phyloP scores from a whole-genome alignment of 2,329 filamentous ascomycete genomes.

The Botrytis squamosa region DNA sequence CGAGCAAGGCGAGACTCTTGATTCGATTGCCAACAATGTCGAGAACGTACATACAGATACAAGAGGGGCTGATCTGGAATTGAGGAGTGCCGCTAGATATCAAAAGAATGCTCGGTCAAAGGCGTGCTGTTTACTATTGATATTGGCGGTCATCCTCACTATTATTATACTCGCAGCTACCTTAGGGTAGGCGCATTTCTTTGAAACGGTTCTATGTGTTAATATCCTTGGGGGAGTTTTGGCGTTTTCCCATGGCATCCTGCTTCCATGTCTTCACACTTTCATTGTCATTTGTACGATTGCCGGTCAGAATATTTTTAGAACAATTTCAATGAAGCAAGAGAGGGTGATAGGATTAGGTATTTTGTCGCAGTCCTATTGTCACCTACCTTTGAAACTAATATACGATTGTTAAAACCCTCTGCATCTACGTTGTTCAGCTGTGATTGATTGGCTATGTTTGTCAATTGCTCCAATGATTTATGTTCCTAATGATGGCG shows the following conservation, averaged over 20 bases:
- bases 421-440: background rate
- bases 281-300: slow-evolving; percentile 1
- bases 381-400: background rate
- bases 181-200: slow-evolving; percentile 55
- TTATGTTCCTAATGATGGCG: background rate
- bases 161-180: slow-evolving; percentile 87
- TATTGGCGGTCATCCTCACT: slow-evolving; percentile 82
- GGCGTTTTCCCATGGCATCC: slow-evolving; percentile 15
- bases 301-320: slow-evolving; percentile 9
- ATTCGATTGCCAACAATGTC: slow-evolving; percentile 86
- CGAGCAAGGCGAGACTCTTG: slow-evolving; percentile 86
- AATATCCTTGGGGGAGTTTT: slow-evolving; percentile 23
- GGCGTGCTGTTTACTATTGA: slow-evolving; percentile 86
- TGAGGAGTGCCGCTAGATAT: slow-evolving; percentile 82
- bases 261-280: slow-evolving; percentile 3
- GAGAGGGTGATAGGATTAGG: background rate
- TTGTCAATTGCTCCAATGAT: background rate
- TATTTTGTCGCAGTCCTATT: background rate
- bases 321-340: background rate
- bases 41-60: slow-evolving; percentile 80
- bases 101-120: slow-evolving; percentile 95
- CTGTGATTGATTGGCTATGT: background rate
- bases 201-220: slow-evolving; percentile 9
- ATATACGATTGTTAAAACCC: slow-evolving; percentile 7
- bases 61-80: slow-evolving; percentile 78